Percentiles rank a stretch among this genome's conserved stretches.
phyloP scores from a whole-genome alignment of 2,329 filamentous ascomycete genomes.

The Diaporthe sp. region DNA sequence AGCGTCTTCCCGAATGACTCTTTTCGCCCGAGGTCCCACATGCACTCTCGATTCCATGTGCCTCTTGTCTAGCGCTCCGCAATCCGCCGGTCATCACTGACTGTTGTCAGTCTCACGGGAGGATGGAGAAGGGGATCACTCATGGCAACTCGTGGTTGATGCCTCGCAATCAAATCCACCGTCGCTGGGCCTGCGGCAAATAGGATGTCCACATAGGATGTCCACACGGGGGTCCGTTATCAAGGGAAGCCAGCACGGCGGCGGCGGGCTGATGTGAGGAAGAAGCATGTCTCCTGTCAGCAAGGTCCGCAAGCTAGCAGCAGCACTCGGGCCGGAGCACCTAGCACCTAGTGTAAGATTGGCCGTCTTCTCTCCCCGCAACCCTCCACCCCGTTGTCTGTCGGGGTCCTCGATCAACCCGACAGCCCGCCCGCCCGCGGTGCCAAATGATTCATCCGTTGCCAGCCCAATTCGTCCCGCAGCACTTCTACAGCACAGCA shows the following conservation, averaged over 20 bases:
- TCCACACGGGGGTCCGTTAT: neutral
- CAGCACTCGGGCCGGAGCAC: conserved; percentile 8
- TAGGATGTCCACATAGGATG: neutral
- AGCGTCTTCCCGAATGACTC: neutral
- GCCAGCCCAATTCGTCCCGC: neutral
- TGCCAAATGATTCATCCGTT: neutral
- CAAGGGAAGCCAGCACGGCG: neutral
- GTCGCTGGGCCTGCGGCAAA: neutral
- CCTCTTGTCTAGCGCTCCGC: neutral
- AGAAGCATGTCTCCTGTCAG: neutral
- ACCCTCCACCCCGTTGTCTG: neutral
- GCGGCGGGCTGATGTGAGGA: conserved; percentile 3
- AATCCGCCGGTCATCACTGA: neutral
- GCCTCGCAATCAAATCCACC: neutral
- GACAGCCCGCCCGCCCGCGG: conserved; percentile 32
- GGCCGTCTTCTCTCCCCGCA: conserved; percentile 5
- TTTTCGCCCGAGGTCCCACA: conserved; percentile 15
- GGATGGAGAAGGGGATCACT: neutral
- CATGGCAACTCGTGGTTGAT: neutral
- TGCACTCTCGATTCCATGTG: neutral
- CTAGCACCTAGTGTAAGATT: neutral
- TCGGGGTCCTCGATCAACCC: conserved; percentile 42
- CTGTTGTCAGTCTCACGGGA: neutral
- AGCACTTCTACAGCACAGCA: neutral
- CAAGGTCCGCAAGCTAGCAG: conserved; percentile 14